A percentile compares a stretch with the other conserved stretches of the same genome.
These are phyloP conservation scores for Chenopodium berlandieri DNA, from an alignment of 148 eudicot species.

Conservation along the genomic window DNA sequence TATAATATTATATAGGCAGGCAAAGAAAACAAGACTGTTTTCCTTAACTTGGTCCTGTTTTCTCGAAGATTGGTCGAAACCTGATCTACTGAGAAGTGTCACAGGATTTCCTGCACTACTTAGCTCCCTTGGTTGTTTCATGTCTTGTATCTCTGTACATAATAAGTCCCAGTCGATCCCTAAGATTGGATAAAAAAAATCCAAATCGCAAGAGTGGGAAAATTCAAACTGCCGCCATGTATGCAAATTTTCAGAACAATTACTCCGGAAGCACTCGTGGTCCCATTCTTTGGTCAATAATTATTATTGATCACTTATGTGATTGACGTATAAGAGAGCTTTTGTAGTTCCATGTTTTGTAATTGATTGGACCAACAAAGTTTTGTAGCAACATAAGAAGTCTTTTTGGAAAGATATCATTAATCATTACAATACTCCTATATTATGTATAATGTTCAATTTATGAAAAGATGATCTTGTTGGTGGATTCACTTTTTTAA, in stretches of 20 bases:
- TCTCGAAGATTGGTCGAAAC: background rate
- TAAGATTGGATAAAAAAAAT: background rate
- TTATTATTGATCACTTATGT: background rate
- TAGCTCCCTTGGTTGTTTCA: background rate
- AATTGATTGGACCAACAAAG: background rate
- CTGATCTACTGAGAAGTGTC: background rate
- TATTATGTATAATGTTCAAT: constrained; percentile 4
- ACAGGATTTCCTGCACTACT: background rate
- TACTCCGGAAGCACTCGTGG: too few species aligned
- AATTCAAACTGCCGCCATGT: too few species aligned
- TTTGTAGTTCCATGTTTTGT: background rate
- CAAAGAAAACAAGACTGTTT: too few species aligned
- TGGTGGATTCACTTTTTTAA: constrained; percentile 10
- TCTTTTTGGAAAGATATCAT: background rate
- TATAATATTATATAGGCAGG: background rate
- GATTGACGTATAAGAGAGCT: background rate
- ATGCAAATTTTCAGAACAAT: too few species aligned
- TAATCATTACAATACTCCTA: background rate
- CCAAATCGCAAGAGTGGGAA: too few species aligned
- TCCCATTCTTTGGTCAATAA: too few species aligned
- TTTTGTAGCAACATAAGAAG: constrained; percentile 3
- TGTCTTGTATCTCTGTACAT: background rate
- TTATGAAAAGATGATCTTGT: background rate
- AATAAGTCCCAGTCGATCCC: background rate
- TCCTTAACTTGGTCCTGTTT: background rate